Evolutionary conservation across 1,139 yeast genomes (phyloP).

Genomic region (Kodamaea suecica): DNA sequence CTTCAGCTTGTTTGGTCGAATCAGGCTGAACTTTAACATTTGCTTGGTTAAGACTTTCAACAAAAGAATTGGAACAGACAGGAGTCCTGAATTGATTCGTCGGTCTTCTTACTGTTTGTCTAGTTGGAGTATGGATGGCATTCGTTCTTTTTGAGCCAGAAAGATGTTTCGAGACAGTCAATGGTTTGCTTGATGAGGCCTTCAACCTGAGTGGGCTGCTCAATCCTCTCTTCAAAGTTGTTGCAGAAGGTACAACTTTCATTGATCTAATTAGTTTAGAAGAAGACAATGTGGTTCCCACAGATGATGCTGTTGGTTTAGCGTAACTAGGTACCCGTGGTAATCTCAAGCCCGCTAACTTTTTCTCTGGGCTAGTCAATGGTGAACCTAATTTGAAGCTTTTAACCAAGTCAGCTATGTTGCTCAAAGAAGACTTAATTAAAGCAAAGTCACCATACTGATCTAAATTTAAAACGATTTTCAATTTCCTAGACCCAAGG

Average conservation of each 20-base stretch:
- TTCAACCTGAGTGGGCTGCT: slow-evolving; percentile 12
- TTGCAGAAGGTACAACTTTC: no score
- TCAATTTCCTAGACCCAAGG: slow-evolving; percentile 17
- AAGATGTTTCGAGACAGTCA: no score
- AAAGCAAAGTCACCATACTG: slow-evolving; percentile 25
- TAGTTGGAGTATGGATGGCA: no score
- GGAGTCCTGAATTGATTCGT: no score
- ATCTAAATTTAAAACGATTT: slow-evolving; percentile 31
- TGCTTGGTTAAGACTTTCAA: no score
- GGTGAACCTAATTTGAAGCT: slow-evolving; percentile 17
- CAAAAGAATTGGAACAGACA: no score
- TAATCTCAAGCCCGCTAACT: slow-evolving; percentile 5
- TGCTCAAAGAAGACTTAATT: slow-evolving; percentile 27
- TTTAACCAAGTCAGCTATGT: slow-evolving; percentile 25
- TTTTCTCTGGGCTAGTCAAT: slow-evolving; percentile 6
- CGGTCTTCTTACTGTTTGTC: no score
- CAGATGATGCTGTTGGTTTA: slow-evolving; percentile 29
- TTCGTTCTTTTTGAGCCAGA: no score
- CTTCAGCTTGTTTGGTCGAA: slow-evolving; percentile 20
- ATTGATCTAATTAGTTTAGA: no score
- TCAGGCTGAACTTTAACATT: no score
- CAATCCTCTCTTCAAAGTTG: not conserved
- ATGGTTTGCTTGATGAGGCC: no score
- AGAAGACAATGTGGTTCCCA: not conserved
- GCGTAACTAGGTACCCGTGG: slow-evolving; percentile 36